Base-by-base conservation (phyloP, 768 basidiomycete genomes). In the Macrolepiota fuliginosa region DNA sequence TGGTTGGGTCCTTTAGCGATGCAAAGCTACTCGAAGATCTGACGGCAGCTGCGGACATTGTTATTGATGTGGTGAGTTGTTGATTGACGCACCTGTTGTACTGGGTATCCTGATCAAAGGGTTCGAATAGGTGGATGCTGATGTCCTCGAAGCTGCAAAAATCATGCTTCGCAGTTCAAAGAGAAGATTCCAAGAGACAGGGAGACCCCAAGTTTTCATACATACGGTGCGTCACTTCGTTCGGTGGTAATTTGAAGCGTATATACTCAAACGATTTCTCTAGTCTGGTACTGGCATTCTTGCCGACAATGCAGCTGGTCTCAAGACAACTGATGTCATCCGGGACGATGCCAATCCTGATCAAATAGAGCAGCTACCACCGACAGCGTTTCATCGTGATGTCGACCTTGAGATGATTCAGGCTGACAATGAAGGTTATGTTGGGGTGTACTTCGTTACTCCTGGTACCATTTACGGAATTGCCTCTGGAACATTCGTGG, bases 391-490 rank as follows among this genome's bases (percentile, higher is more conserved):
- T 0, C 84, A 86, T 65, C 79, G 83, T 42, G 62, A 73, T 17
- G 81, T 87, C 2, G 87, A 87, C 62, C 66, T 81, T 22, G 66
- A 70, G 3, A 59, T 86, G 37, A 72, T 83, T 5, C 75, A 76
- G 4, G 85, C 83, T 3, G 80, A 83, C 63, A 72, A 73, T 40
- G 71, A 80, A 73, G 85, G 82, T 17, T 85, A 81, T 68, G 76
- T 79, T 32, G 76, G 76, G 57, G 76, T 81, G 0, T 82, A 84
- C 68, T 83, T 86, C 58, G 66, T 87, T 54, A 65, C 83, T 13
- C 84, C 85, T 0, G 73, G 79, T 1, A 84, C 81, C 1, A 81
- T 86, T 46, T 87, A 82, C 62, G 84, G 82, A 35, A 69, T 78
- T 10, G 80, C 83, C 0, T 68, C 71, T 0, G 80, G 79, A 12